Conservation (phyloP, 352 stramenopile species). For the Phytophthora citricola region DNA sequence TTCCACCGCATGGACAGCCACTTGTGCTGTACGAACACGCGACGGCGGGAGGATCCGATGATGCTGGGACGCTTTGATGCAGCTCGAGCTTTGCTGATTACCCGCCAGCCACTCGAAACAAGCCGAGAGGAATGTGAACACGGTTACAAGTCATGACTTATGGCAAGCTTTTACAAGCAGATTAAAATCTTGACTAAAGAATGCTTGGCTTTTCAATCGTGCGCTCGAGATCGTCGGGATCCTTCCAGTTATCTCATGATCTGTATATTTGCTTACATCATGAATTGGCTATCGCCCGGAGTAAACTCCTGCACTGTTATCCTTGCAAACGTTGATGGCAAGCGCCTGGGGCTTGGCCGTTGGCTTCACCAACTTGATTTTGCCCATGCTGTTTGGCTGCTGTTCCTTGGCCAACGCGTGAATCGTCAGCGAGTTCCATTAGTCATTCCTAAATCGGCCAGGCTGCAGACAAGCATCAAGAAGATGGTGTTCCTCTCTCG, state of each 20-base stretch:
- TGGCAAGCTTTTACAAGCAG: background rate
- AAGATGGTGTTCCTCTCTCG: slow-evolving; percentile 28
- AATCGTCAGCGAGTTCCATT: background rate
- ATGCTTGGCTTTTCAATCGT: background rate
- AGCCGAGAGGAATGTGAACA: background rate
- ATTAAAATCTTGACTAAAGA: slow-evolving; percentile 2
- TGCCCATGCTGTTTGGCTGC: slow-evolving; percentile 2
- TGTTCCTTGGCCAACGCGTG: slow-evolving; percentile 2
- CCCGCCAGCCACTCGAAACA: background rate
- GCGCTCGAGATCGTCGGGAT: background rate
- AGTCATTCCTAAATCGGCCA: slow-evolving; percentile 32
- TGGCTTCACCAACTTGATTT: slow-evolving; percentile 13
- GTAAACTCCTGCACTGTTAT: no score
- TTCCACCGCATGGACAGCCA: background rate
- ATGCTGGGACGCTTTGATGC: background rate
- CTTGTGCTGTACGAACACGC: background rate
- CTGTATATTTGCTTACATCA: no score
- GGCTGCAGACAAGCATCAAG: slow-evolving; percentile 10
- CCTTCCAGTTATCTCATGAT: background rate
- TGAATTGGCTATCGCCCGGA: no score
- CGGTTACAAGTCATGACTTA: background rate
- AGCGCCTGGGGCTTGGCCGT: no score
- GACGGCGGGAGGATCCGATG: background rate
- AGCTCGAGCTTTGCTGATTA: background rate
- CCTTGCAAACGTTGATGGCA: background rate